A percentile compares a stretch with the other conserved stretches of the same genome.
These are phyloP conservation scores for Flaveria linearis DNA, from an alignment of 129 eudicot species.

Conservation along the genomic window DNA sequence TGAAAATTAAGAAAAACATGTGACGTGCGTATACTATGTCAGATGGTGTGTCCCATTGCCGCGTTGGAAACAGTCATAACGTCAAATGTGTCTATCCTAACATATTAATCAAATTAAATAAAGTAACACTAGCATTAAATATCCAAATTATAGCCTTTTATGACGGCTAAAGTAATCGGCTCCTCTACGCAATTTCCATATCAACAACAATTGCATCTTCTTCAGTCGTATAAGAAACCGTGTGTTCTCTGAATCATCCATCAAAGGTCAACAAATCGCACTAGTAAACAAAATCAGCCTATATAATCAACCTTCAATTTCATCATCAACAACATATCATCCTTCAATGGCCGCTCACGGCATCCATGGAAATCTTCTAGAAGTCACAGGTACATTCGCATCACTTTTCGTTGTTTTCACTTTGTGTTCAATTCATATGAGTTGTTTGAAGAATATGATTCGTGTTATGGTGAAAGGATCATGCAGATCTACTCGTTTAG, in stretches of 20 bases:
- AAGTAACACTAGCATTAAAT: no score
- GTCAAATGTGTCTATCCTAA: no score
- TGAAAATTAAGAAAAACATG: no score
- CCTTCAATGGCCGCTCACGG: slow-evolving; percentile 59
- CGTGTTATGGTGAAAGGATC: neutral
- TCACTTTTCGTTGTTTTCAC: neutral
- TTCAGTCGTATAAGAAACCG: neutral
- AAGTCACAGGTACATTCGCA: slow-evolving; percentile 67
- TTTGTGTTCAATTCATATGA: neutral
- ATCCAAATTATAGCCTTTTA: no score
- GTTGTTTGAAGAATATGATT: neutral
- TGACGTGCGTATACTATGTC: no score
- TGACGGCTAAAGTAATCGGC: no score
- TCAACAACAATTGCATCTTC: neutral
- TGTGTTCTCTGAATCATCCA: neutral
- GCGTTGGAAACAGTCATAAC: no score
- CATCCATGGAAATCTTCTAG: slow-evolving; percentile 86
- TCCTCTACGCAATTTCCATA: no score
- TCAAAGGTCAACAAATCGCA: neutral
- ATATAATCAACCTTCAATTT: neutral
- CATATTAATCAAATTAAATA: no score
- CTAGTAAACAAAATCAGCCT: neutral
- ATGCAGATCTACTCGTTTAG: neutral
- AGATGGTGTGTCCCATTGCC: no score
- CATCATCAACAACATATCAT: neutral